Base-by-base conservation (phyloP, 129 eudicot species). In the Arctium lappa region DNA sequence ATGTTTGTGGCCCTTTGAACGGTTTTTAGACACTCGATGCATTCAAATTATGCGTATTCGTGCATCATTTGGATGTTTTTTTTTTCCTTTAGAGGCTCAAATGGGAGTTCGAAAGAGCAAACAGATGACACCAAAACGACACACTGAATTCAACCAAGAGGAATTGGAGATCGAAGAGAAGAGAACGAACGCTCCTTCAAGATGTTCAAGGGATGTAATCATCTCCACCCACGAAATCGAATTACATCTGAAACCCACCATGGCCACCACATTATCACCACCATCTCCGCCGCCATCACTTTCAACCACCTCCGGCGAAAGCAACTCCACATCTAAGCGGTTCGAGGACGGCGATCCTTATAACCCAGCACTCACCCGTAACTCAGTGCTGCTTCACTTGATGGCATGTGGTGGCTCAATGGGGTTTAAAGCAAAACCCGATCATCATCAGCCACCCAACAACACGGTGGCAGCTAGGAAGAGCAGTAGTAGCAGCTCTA, bases 381-480 rank as follows among this genome's bases (percentile, higher is more conserved):
- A 88, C 83, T 90, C 98, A 8, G 77, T 91, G 86, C 74, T 95
- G 18, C 81, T 89, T 36, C 94, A 88, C 12, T 82, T 95, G 69
- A 91, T 95, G 80, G 92, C 97, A 0, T 95, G 99, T 39, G 93
- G 92, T 72, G 91, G 98, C 0, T 88, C 94, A 8, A 46, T 72
- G 66, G 88, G 90, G 69, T 84, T 89, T 46, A 89, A 81, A 71
- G 90, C 89, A 83, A 93, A 88, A 80, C 44, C 88, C 77, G 39
- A 85, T 44, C 74, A 76, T 77, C 86, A 74, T 42, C 87, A 32
- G 9, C 53, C 76, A 60, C 12, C 42, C 11, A 33, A 22, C 32
- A 29, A 79, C 16, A 22, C 81, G 8, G 69, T 22, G 44, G 11
- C 65, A 40, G 82, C 66, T 50, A 86, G 91, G 89, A 88, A 86